Conservation (phyloP, 139 green algal genomes). For the Chlorokybus atmophyticus region DNA sequence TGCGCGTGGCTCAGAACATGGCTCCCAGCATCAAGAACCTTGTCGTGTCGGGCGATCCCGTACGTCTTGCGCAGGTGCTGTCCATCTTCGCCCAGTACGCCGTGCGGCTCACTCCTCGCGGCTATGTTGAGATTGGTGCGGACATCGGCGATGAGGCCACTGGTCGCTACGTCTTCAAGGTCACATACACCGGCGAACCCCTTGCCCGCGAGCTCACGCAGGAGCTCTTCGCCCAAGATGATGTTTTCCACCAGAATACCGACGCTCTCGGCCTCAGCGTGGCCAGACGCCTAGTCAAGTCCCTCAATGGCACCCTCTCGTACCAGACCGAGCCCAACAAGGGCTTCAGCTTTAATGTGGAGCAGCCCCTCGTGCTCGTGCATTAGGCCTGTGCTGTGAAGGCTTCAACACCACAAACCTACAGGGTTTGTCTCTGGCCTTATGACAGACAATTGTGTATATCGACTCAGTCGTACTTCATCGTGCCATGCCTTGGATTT, state of each 20-base stretch:
- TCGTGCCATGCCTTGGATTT: too few relatives aligned
- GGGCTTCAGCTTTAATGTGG: constrained; percentile 19
- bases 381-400: too few relatives aligned
- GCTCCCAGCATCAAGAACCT: background rate
- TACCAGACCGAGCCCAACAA: constrained; percentile 25
- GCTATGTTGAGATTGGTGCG: background rate
- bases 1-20: background rate
- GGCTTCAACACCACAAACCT: too few relatives aligned
- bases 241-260: background rate
- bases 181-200: background rate
- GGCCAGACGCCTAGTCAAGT: constrained; percentile 22
- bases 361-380: constrained; percentile 18
- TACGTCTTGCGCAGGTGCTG: background rate
- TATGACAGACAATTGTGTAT: too few relatives aligned
- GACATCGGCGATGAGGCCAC: background rate
- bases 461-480: too few relatives aligned
- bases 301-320: constrained; percentile 22
- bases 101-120: background rate
- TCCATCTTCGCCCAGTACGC: background rate
- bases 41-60: background rate
- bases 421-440: too few relatives aligned
- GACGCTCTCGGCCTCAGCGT: constrained; percentile 26
- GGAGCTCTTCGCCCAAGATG: background rate
- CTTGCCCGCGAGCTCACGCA: background rate
- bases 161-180: background rate